phyloP scores from a whole-genome alignment of 2,329 filamentous ascomycete genomes.

The Penicillium sp. region DNA sequence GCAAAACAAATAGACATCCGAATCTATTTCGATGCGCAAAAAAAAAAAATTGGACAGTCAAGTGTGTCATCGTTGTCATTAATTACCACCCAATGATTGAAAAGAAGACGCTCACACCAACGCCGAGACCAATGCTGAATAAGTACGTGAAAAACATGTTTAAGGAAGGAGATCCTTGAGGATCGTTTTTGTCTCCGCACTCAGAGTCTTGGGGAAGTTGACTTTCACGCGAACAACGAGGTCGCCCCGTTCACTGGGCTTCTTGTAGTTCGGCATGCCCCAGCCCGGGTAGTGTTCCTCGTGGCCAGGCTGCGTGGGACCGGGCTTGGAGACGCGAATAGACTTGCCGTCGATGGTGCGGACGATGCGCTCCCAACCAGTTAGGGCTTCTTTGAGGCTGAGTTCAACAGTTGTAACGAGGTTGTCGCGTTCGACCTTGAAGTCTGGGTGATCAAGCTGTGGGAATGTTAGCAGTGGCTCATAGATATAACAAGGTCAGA shows the following conservation, averaged over 20 bases:
- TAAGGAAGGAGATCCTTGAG: constrained; percentile 73
- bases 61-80: constrained; percentile 19
- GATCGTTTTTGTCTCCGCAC: constrained; percentile 74
- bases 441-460: constrained; percentile 84
- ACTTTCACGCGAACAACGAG: constrained; percentile 90
- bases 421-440: constrained; percentile 85
- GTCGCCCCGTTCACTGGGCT: constrained; percentile 79
- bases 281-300: constrained; percentile 78
- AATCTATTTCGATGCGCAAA: not conserved
- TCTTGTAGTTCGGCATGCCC: constrained; percentile 96
- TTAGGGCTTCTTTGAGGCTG: constrained; percentile 88
- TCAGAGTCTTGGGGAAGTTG: constrained; percentile 82
- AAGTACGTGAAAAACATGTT: constrained; percentile 11
- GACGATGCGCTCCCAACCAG: constrained; percentile 90
- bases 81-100: constrained; percentile 13
- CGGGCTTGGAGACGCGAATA: constrained; percentile 74
- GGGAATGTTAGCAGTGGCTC: constrained; percentile 44
- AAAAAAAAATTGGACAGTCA: constrained; percentile 1
- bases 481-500: not conserved
- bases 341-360: constrained; percentile 91
- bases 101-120: constrained; percentile 25
- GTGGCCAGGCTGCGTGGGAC: constrained; percentile 82
- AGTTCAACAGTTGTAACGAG: constrained; percentile 77
- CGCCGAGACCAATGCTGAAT: constrained; percentile 24
- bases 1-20: not conserved